phyloP scores from a whole-genome alignment of 768 basidiomycete species.

The Pulveroboletus sp. region DNA sequence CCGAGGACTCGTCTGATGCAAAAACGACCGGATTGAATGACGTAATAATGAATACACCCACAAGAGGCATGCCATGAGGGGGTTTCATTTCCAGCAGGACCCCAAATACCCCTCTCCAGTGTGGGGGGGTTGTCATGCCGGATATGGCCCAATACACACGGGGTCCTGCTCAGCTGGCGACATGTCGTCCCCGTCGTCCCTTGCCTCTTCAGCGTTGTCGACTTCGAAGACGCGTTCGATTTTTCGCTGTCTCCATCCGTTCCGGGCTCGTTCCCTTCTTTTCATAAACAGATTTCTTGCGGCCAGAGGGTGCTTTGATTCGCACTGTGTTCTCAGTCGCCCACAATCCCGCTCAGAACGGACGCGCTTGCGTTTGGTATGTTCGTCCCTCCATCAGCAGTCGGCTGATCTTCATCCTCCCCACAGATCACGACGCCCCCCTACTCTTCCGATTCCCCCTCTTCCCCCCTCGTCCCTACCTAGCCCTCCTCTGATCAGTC shows the following conservation, averaged over 20 bases:
- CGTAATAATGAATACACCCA: background rate
- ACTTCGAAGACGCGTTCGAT: background rate
- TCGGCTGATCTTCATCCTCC: background rate
- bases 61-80: conserved; percentile 12
- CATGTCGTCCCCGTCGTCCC: conserved; percentile 11
- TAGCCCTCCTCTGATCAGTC: conserved; percentile 12
- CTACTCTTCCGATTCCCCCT: conserved; percentile 17
- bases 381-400: background rate
- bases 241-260: background rate
- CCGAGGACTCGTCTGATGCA: conserved; percentile 3
- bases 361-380: background rate
- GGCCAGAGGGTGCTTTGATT: conserved; percentile 8
- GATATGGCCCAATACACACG: background rate
- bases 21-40: conserved; percentile 1
- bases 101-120: conserved; percentile 12
- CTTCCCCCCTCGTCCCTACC: conserved; percentile 10
- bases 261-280: background rate
- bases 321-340: background rate
- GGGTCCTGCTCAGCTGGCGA: conserved; percentile 12
- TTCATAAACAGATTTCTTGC: conserved; percentile 14
- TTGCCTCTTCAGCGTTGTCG: conserved; percentile 17
- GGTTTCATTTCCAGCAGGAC: conserved; percentile 3
- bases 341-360: conserved; percentile 5
- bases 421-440: background rate
- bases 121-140: conserved; percentile 22